Conservation (phyloP, 1,139 yeast species). For the Tardiomyces depauwii region DNA sequence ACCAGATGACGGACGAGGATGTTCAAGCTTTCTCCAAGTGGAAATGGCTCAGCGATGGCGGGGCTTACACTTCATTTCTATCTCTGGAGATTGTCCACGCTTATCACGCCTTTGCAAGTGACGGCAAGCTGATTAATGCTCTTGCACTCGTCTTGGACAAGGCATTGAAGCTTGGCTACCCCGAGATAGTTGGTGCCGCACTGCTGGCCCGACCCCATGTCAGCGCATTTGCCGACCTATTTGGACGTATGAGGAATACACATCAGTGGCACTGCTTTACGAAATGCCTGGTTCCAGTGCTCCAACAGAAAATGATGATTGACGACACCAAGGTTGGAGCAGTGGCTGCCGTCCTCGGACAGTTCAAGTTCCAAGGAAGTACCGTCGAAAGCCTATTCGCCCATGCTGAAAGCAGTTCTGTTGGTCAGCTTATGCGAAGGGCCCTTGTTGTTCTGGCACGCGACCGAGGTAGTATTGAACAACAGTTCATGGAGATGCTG, state of each 20-base stretch:
- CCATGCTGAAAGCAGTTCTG: not conserved
- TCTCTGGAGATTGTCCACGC: slow-evolving; percentile 6
- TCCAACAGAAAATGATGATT: not conserved
- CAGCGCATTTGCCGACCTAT: not conserved
- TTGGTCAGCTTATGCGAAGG: slow-evolving; percentile 2
- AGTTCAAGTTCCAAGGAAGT: not conserved
- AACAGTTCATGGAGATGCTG: not conserved
- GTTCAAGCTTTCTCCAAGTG: not conserved
- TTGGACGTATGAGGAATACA: slow-evolving; percentile 2
- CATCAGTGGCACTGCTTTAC: slow-evolving; percentile 6
- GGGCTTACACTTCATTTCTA: slow-evolving; percentile 10
- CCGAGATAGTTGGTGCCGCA: slow-evolving; percentile 2
- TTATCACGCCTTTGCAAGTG: not conserved
- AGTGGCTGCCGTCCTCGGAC: not conserved
- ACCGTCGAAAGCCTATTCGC: not conserved
- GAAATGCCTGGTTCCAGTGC: slow-evolving; percentile 4
- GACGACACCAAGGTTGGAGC: not conserved
- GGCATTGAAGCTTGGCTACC: slow-evolving; percentile 11
- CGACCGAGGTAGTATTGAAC: slow-evolving; percentile 1
- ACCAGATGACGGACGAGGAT: not conserved
- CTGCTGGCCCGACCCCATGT: slow-evolving; percentile 1
- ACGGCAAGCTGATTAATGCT: not conserved
- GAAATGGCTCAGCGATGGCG: slow-evolving; percentile 8
- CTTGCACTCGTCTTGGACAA: slow-evolving; percentile 8
- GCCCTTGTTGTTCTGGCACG: slow-evolving; percentile 8